Evolutionary conservation across 768 basidiomycete species (phyloP).

Genomic region (Auriscalpium orientale): DNA sequence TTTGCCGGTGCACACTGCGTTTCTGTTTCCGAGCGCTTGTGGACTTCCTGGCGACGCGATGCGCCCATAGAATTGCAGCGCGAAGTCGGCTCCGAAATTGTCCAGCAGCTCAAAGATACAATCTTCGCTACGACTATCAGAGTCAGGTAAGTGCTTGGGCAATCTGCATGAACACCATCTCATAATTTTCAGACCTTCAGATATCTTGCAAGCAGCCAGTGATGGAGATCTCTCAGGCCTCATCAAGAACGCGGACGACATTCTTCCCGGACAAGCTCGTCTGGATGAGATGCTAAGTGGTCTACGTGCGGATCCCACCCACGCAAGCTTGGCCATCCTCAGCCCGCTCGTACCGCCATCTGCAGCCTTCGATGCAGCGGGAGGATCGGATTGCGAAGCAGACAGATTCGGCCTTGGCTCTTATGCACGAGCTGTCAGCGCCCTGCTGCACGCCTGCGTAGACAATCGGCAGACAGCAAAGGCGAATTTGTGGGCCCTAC

Average conservation of each 20-base stretch:
- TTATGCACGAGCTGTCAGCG: slow-evolving; percentile 57
- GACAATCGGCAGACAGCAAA: slow-evolving; percentile 56
- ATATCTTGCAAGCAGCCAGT: slow-evolving; percentile 16
- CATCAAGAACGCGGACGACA: slow-evolving; percentile 34
- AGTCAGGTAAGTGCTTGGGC: slow-evolving; percentile 22
- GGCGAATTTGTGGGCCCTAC: slow-evolving; percentile 56
- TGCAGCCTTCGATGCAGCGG: slow-evolving; percentile 16
- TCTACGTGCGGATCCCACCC: slow-evolving; percentile 39
- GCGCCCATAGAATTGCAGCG: slow-evolving; percentile 17
- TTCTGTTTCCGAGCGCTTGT: slow-evolving; percentile 22
- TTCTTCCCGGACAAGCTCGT: slow-evolving; percentile 26
- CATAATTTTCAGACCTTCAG: slow-evolving; percentile 16
- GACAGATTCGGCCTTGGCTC: slow-evolving; percentile 49
- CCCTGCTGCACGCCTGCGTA: slow-evolving; percentile 46
- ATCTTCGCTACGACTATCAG: slow-evolving; percentile 30
- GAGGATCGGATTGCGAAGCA: slow-evolving; percentile 11
- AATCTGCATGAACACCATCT: neutral
- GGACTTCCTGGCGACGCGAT: slow-evolving; percentile 23
- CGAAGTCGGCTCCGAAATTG: slow-evolving; percentile 29
- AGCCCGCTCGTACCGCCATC: slow-evolving; percentile 50
- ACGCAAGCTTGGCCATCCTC: slow-evolving; percentile 51
- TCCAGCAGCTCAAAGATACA: slow-evolving; percentile 33
- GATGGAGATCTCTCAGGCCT: slow-evolving; percentile 15
- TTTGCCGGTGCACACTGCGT: slow-evolving; percentile 11
- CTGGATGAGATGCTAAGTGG: slow-evolving; percentile 13